Conservation (phyloP, 495 filamentous ascomycete genomes). For the Penicilliopsis zonata region DNA sequence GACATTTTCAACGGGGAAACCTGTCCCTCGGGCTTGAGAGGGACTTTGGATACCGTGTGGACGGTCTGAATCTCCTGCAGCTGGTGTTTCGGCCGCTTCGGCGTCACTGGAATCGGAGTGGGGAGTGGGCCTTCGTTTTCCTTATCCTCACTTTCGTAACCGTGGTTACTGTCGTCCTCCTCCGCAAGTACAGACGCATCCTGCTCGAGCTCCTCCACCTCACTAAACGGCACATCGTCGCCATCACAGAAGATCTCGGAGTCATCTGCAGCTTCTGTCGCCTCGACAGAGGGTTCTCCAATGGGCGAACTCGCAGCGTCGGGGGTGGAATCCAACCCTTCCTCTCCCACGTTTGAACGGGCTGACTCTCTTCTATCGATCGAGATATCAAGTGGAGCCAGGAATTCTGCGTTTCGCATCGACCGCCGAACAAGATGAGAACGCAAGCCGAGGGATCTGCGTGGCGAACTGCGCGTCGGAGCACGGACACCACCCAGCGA, state of each 20-base stretch:
- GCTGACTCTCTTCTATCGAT: no score
- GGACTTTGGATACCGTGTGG: conserved; percentile 67
- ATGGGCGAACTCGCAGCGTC: no score
- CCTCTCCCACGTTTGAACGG: no score
- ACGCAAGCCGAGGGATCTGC: no score
- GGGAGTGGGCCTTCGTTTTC: conserved; percentile 17
- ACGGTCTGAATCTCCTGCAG: conserved; percentile 33
- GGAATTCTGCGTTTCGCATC: no score
- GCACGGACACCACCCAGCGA: conserved; percentile 26
- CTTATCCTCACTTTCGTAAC: conserved; percentile 44
- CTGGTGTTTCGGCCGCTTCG: conserved; percentile 12
- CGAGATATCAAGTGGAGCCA: no score
- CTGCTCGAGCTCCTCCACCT: background rate
- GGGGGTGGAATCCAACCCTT: no score
- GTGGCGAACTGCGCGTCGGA: no score
- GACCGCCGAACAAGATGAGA: no score
- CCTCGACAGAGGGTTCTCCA: no score
- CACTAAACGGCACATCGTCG: background rate
- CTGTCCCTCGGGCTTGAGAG: conserved; percentile 56
- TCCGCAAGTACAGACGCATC: background rate
- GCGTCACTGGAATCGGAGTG: conserved; percentile 21
- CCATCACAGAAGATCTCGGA: background rate
- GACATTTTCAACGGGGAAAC: conserved; percentile 44
- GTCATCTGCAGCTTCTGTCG: no score
- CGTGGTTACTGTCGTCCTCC: conserved; percentile 39